Evolutionary conservation across 2,329 filamentous ascomycete species (phyloP).

Genomic region (Stemphylium lycopersici): DNA sequence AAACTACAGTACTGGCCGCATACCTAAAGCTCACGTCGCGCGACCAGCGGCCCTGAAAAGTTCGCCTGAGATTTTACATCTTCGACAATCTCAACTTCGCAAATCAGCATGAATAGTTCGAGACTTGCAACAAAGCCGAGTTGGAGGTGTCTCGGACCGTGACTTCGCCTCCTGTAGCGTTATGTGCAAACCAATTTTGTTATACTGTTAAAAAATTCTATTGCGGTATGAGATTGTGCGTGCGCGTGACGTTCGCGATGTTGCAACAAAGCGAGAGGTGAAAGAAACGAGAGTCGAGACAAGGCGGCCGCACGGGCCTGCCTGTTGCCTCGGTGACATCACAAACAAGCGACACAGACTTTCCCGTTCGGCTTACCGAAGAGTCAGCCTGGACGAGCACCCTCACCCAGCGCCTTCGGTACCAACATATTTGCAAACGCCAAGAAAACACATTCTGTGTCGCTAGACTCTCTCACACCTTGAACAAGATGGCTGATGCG

Average conservation of each 20-base stretch:
- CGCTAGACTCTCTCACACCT: neutral
- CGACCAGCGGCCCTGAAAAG: too few species aligned
- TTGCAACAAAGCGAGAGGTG: neutral
- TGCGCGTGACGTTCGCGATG: neutral
- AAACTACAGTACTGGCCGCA: too few species aligned
- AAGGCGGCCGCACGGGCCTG: conserved; percentile 1
- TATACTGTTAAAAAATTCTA: too few species aligned
- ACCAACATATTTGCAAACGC: neutral
- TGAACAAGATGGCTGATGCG: conserved; percentile 38
- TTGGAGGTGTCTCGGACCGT: too few species aligned
- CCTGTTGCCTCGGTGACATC: conserved; percentile 31
- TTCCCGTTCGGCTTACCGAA: conserved; percentile 10
- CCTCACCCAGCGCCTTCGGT: neutral
- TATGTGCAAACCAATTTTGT: too few species aligned
- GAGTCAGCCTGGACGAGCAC: conserved; percentile 1
- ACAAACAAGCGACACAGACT: conserved; percentile 27
- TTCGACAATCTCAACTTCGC: too few species aligned
- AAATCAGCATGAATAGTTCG: too few species aligned
- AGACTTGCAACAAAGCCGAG: too few species aligned
- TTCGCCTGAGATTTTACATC: too few species aligned
- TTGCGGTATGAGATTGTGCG: neutral
- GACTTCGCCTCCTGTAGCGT: too few species aligned
- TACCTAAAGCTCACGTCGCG: too few species aligned
- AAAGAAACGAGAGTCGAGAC: neutral
- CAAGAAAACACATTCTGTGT: neutral